Evolutionary conservation across 495 filamentous ascomycete genomes (phyloP), one percentile per base, ranked within the genome.

Genomic region (Parathielavia appendiculata): DNA sequence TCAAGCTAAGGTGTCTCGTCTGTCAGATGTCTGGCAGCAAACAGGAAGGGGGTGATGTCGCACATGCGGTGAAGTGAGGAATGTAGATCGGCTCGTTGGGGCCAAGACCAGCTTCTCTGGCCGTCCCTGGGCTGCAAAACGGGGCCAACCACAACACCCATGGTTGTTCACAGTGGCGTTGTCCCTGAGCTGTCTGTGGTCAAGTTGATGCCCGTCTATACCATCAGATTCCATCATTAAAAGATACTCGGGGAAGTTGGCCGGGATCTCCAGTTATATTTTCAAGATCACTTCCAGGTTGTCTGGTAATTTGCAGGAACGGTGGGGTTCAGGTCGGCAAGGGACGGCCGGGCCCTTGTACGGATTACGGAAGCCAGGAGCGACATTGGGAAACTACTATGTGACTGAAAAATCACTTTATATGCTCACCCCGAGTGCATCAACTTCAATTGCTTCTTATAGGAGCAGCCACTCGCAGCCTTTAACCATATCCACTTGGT

Each of bases 191-290:
- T 38, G 10, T 38, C 8, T 14, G 35, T 4, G 35, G 35, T 38
- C 35, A 38, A 38, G 13, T 38, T 30, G 26, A 30, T 30, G 26
- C 26, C 26, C 26, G 26, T 30, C 3, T 30, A 30, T 3, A 30
- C 26, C 26, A 30, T 30, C 26, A 30, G 26, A 30, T 30, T 6
- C 2, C 26, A 6, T 6, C 26, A 30, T n/a, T n/a, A n/a, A n/a
- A n/a, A n/a, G n/a, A n/a, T n/a, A 30, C 9, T 35, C 52, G 35
- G 23, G 35, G 40, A 54, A 20, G 45, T 54, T 54, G 40, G 34
- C 10, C 9, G 7, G 19, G 47, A 35, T 9, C 34, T 30, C 6
- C 26, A 30, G 26, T 30, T 30, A 2, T 3, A 30, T 6, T 30
- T 30, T 30, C 26, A 30, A 30, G 26, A 30, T 30, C 26, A 3